These are phyloP conservation scores for Ceratocystis lukuohia DNA, from an alignment of 2,329 filamentous ascomycete genomes.

Conservation along the genomic window DNA sequence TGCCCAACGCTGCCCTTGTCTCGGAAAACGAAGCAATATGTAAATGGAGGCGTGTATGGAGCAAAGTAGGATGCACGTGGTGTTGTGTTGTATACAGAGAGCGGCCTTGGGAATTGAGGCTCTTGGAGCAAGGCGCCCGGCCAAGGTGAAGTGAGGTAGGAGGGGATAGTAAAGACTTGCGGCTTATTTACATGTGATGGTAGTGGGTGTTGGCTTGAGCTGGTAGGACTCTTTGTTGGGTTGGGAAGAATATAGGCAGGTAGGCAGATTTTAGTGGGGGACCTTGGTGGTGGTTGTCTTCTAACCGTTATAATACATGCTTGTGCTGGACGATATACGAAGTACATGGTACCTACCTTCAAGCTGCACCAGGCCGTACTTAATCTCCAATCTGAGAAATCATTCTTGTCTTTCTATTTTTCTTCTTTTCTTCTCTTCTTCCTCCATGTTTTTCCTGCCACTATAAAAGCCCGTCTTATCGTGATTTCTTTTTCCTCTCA, in stretches of 20 bases:
- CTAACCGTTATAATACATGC: not conserved
- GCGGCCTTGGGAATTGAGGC: not conserved
- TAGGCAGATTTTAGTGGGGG: not conserved
- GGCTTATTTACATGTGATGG: not conserved
- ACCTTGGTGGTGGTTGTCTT: not conserved
- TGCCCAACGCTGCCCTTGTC: not conserved
- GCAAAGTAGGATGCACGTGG: no score
- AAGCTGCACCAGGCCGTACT: not conserved
- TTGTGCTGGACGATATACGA: not conserved
- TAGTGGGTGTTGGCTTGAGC: not conserved
- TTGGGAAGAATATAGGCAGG: not conserved
- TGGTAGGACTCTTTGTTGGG: not conserved
- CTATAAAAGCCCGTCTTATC: not conserved
- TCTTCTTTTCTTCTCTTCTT: constrained; percentile 8
- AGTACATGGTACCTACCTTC: not conserved
- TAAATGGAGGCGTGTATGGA: not conserved
- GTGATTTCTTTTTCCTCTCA: not conserved
- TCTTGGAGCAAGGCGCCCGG: not conserved
- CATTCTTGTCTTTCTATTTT: constrained; percentile 18
- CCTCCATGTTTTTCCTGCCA: constrained; percentile 1
- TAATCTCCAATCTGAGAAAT: constrained; percentile 17
- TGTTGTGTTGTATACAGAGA: not conserved
- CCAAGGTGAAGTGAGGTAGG: not conserved
- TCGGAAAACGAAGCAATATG: not conserved
- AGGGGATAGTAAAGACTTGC: not conserved